Base-by-base conservation (phyloP, 208 protist genomes). In the Phytomonas francai region DNA sequence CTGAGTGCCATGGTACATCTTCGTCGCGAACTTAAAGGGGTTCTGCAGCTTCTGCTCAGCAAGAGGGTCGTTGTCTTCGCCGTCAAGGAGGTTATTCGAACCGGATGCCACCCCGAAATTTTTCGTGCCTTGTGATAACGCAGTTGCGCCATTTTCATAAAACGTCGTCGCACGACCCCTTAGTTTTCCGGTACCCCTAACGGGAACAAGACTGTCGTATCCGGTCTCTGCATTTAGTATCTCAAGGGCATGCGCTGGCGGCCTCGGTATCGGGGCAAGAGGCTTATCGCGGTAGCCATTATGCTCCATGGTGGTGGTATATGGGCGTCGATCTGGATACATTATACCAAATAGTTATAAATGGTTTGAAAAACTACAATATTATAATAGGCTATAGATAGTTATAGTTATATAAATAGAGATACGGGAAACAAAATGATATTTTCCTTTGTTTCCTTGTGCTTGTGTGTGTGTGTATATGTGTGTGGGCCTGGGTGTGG, bases 1-100 rank as follows among this genome's bases (percentile, higher is more conserved):
- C 77, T 94, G 88, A 11, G 81, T 91, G 61, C 73, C 84, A 71
- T 94, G 88, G 77, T 88, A 92, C 58, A 74, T 68, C 28, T 73
- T 51, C 12, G 65, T 83, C 5, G 73, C 79, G 67, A 80, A 71
- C 39, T 79, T 64, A 51, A 94, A 87, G 0, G 88, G 85, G 0
- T 62, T 73, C 67, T 79, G 75, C 34, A 88, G 72, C 57, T 59
- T 27, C 3, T 76, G 79, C 34, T 70, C 60, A 0, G 36, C 39
- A 11, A 81, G 58, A 33, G 80, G 77, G 69, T 82, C 64, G 58
- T 74, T 19, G 59, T 70, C 45, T 57, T 59, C 67, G 63, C 77
- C 63, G 5, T 60, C 58, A 27, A 65, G 8, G 8, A 32, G 33
- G 8, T 8, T 8, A 8, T 36, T 36, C 5, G 33, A 8, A 8